Evolutionary conservation across 441 rosid genomes (phyloP).

Genomic region (Pelargonium cotyledonis): DNA sequence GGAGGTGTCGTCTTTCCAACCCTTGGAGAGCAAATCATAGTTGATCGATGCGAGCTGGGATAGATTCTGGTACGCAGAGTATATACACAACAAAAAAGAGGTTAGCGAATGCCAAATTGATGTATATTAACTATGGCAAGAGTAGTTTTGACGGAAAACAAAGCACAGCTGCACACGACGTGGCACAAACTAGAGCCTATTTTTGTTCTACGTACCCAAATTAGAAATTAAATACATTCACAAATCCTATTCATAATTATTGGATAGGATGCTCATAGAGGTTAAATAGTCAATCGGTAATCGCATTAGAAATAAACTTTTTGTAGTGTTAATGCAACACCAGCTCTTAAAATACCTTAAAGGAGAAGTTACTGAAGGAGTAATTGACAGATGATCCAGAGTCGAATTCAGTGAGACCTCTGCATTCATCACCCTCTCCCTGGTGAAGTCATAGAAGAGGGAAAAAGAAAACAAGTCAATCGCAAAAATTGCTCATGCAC

Average conservation of each 20-base stretch:
- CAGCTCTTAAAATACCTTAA: slow-evolving; percentile 52
- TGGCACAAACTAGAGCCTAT: no score
- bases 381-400: slow-evolving; percentile 67
- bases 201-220: no score
- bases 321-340: background rate
- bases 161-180: no score
- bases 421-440: slow-evolving; percentile 78
- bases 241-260: no score
- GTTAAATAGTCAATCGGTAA: no score
- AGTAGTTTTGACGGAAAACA: no score
- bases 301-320: background rate
- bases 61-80: slow-evolving; percentile 51
- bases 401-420: slow-evolving; percentile 65
- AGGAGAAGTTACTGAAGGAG: slow-evolving; percentile 97
- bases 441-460: slow-evolving; percentile 9
- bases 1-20: slow-evolving; percentile 81
- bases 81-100: background rate
- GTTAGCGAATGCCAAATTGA: background rate
- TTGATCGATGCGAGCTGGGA: slow-evolving; percentile 96
- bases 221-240: no score
- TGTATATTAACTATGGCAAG: no score
- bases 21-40: slow-evolving; percentile 94
- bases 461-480: background rate
- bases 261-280: no score
- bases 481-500: background rate